These are phyloP conservation scores for Hamigera avellanea DNA, from an alignment of 495 filamentous ascomycete genomes.

Conservation along the genomic window DNA sequence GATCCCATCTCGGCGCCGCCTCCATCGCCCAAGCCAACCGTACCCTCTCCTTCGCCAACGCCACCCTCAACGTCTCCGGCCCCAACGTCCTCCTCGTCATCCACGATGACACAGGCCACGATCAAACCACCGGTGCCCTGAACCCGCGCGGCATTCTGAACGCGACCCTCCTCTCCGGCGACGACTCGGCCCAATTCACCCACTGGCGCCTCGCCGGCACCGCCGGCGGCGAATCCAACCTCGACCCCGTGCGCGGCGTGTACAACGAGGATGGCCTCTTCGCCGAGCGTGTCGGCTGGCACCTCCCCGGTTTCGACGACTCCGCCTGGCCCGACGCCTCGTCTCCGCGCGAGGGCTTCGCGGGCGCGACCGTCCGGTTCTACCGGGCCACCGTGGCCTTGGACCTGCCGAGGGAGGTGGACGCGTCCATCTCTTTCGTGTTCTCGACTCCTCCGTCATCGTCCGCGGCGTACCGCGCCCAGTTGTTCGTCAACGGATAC, in stretches of 20 bases:
- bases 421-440: slow-evolving; percentile 37
- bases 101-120: slow-evolving; percentile 62
- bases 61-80: slow-evolving; percentile 34
- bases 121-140: slow-evolving; percentile 53
- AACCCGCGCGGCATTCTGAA: slow-evolving; percentile 56
- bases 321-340: slow-evolving; percentile 22
- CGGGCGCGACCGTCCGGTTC: slow-evolving; percentile 37
- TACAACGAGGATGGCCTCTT: slow-evolving; percentile 63
- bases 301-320: slow-evolving; percentile 48
- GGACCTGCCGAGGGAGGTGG: slow-evolving; percentile 25
- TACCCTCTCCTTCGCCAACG: slow-evolving; percentile 27
- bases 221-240: slow-evolving; percentile 55
- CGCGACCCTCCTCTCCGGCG: slow-evolving; percentile 33
- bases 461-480: slow-evolving; percentile 20
- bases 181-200: slow-evolving; percentile 27
- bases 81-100: slow-evolving; percentile 54
- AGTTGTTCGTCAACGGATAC: slow-evolving; percentile 38
- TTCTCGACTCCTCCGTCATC: slow-evolving; percentile 15
- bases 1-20: slow-evolving; percentile 43
- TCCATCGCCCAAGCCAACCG: slow-evolving; percentile 19
- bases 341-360: slow-evolving; percentile 28
- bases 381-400: slow-evolving; percentile 47
- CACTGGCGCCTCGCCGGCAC: slow-evolving; percentile 69
- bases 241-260: slow-evolving; percentile 54
- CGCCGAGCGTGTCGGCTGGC: slow-evolving; percentile 56